Base-by-base conservation (phyloP, 2,329 filamentous ascomycete species). In the Calonectria naviculata region DNA sequence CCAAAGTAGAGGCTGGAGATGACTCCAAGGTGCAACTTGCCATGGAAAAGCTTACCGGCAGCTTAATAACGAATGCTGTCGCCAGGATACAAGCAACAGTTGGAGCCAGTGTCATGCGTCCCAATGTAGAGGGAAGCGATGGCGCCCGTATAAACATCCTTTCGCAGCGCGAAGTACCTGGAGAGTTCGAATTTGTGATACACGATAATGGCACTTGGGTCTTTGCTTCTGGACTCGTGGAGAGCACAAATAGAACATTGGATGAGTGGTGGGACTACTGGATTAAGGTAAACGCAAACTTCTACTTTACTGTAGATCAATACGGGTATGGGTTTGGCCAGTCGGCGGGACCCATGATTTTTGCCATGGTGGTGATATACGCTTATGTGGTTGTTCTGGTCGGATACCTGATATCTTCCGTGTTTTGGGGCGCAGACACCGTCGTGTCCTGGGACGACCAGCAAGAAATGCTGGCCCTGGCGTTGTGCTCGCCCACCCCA, bases 51-150 rank as follows among this genome's bases (percentile, higher is more conserved):
- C 24, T 61, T 42, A 44, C 46, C 4, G 56, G 56, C 10, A 28
- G 44, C 31, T 38, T 62, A n/a, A 46, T 67, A 54, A 28, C 65
- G 8, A 58, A 68, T 26, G 34, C 44, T 8, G 29, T 68, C 17
- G 56, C 56, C 3, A 24, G 56, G n/a, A 31, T 52, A 47, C 24
- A 52, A 12, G 47, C 47, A 19, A 41, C 34, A 10, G 13, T 9
- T 28, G 29, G 12, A 8, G 41, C 60, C 28, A 44, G 10, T 38
- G 31, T 19, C 10, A 31, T 63, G n/a, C 28, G 29, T 26, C 38
- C 28, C 36, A n/a, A 31, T 28, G 41, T 31, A 4, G 10, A 31
- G 19, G 28, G 9, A 34, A 26, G 24, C 9, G 21, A 24, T 15
- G 36, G 36, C 13, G 19, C 24, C 31, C 34, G 28, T 26, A 36